phyloP scores from a whole-genome alignment of 192 early-diverging fungal genomes.

The Chytriomyces hyalinus region DNA sequence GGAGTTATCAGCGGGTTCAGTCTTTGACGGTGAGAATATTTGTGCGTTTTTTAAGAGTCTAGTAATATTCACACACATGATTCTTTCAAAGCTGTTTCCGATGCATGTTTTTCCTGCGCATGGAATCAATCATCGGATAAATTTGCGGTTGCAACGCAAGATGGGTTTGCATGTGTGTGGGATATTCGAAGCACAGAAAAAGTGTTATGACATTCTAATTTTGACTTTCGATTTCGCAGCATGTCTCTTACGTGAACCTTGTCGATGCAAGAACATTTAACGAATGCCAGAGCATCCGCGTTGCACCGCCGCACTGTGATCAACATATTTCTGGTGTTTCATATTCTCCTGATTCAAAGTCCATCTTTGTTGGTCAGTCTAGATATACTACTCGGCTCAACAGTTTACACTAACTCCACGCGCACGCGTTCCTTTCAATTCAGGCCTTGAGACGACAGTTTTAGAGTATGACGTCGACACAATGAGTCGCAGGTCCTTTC shows the following conservation, averaged over 20 bases:
- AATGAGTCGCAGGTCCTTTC: slow-evolving; percentile 77
- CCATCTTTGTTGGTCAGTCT: slow-evolving; percentile 83
- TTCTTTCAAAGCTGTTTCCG: too few species aligned
- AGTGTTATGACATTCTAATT: too few species aligned
- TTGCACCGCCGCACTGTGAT: slow-evolving; percentile 67
- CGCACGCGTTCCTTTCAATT: not conserved
- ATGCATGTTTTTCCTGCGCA: slow-evolving; percentile 92
- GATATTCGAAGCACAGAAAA: slow-evolving; percentile 82
- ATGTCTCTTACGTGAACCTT: slow-evolving; percentile 84
- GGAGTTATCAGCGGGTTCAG: slow-evolving; percentile 72
- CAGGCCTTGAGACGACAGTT: slow-evolving; percentile 81
- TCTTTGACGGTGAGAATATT: slow-evolving; percentile 68
- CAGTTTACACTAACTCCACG: not conserved
- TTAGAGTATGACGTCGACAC: slow-evolving; percentile 86
- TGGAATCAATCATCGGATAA: slow-evolving; percentile 93
- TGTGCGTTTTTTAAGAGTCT: slow-evolving; percentile 2
- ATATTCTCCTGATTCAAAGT: slow-evolving; percentile 82
- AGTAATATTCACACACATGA: not conserved
- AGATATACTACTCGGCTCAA: not conserved
- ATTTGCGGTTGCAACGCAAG: slow-evolving; percentile 95
- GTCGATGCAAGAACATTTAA: slow-evolving; percentile 90
- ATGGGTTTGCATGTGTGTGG: slow-evolving; percentile 92
- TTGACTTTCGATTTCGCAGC: slow-evolving; percentile 45
- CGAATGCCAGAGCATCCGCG: slow-evolving; percentile 79
- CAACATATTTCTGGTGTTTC: slow-evolving; percentile 85